Evolutionary conservation across 2,329 filamentous ascomycete species (phyloP), one percentile per base, ranked within the genome.

Genomic region (Beauveria asiatica): DNA sequence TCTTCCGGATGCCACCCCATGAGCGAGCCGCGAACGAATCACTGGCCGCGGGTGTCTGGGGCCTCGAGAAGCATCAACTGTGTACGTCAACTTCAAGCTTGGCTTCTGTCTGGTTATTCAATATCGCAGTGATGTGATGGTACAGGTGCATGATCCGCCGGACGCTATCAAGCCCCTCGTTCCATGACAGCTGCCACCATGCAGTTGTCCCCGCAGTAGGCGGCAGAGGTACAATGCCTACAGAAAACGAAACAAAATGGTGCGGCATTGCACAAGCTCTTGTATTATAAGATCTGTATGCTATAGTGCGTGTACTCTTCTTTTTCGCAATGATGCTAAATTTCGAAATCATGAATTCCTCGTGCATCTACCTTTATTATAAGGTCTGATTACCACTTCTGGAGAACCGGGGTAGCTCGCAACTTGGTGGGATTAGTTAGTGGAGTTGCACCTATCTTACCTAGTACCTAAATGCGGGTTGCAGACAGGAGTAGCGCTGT

Each of bases 1-100:
- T 51, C 37, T 39, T 37, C 46, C 46, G 37, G n/a, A 58, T 51
- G 56, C 21, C 56, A 50, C 56, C 56, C 51, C 56, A 44, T 8
- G 44, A 49, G 44, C 56, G 45, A 57, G 44, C 45, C 27, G 37
- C 53, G 5, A 5, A 25, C 49, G 37, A 42, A 53, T 25, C 53
- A 33, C n/a, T 57, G n/a, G 17, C 7, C 11, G 19, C 19, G 33
- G 33, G 9, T 33, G 5, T 39, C 23, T 56, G 42, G 25, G 42
- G 2, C 30, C 19, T 56, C 53, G 19, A 39, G 4, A 45, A 27
- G 45, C 54, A 41, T 56, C 25, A 27, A n/a, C 23, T n/a, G 33
- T 17, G 27, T n/a, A 21, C 19, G 11, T 19, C 42, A 48, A 39
- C 11, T 13, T 10, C 19, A 9, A 7, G 19, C 42, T 39, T 25